Base-by-base conservation (phyloP, 176 grass and related monocot species). In the Olyra latifolia region DNA sequence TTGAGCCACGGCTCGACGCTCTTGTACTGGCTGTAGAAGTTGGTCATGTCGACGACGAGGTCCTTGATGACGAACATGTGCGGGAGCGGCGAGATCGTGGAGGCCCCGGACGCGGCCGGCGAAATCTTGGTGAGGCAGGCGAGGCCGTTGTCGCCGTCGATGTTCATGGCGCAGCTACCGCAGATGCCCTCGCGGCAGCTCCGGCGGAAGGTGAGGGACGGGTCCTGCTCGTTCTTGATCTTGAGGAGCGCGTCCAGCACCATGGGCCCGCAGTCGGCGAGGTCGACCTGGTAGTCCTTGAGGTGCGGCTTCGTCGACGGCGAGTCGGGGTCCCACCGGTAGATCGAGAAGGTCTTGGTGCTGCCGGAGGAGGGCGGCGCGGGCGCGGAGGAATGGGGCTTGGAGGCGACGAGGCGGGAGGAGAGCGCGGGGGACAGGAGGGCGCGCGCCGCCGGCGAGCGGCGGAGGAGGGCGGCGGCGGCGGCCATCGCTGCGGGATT, bases 11-110 rank as follows among this genome's bases (percentile, higher is more conserved):
- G 93, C 83, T 97, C 93, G 9, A 97, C 88, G 75, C 90, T 93
- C 83, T 91, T 97, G 79, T 97, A 97, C 93, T 97, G 93, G 80
- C 0, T 88, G 85, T 97, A 97, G 85, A 97, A 97, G 75, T 97
- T 98, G 72, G 95, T 98, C 95, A 98, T 98, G 71, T 95, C 95
- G 17, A 98, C 95, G 81, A 98, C 90, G 47, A 98, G 80, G 79
- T 98, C 95, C 88, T 98, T 98, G 67, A 98, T 45, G 66, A 98
- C 95, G 74, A 91, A 98, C 95, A 98, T 98, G 84, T 98, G 95
- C 0, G 95, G 95, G 13, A 98, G 86, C 39, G 95, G 95, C 52
- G 95, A 89, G 84, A 98, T 83, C 9, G 81, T 93, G 56, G 89
- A 85, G 0, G 90, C 83, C 0, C 82, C 56, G 0, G 80, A 16